phyloP scores from a whole-genome alignment of 768 basidiomycete species.

The Boletus eberwhitei region DNA sequence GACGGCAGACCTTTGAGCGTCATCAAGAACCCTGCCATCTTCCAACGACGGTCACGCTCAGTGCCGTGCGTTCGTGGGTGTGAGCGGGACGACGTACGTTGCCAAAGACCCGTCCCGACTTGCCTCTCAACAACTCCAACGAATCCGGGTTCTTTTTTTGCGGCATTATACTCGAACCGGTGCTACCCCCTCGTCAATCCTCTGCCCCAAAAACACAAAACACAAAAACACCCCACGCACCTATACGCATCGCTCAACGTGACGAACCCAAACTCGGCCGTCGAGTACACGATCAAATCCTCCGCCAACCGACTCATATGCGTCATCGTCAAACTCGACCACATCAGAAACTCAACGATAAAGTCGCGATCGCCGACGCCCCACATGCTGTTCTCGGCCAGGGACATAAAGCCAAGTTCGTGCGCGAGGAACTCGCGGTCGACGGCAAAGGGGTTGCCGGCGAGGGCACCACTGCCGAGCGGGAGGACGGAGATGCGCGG shows the following conservation, averaged over 20 bases:
- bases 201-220: neutral
- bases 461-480: constrained; percentile 90
- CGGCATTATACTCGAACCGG: constrained; percentile 99
- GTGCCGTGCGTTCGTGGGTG: neutral
- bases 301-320: constrained; percentile 95
- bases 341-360: constrained; percentile 95
- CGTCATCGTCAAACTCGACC: constrained; percentile 87
- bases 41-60: neutral
- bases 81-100: constrained; percentile 39
- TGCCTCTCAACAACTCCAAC: constrained; percentile 90
- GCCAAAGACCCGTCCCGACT: constrained; percentile 92
- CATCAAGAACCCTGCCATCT: constrained; percentile 97
- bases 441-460: constrained; percentile 93
- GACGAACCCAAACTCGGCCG: constrained; percentile 96
- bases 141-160: constrained; percentile 99
- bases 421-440: constrained; percentile 90
- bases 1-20: constrained; percentile 96
- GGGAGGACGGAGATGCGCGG: constrained; percentile 93
- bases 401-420: constrained; percentile 83
- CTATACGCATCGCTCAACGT: constrained; percentile 97
- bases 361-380: constrained; percentile 97
- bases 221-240: constrained; percentile 38
- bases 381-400: constrained; percentile 96
- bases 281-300: constrained; percentile 94
- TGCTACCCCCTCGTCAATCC: constrained; percentile 46